Percentiles rank a stretch among this genome's conserved stretches.
phyloP scores from a whole-genome alignment of 257 asterid species.

The Gentiana dahurica region DNA sequence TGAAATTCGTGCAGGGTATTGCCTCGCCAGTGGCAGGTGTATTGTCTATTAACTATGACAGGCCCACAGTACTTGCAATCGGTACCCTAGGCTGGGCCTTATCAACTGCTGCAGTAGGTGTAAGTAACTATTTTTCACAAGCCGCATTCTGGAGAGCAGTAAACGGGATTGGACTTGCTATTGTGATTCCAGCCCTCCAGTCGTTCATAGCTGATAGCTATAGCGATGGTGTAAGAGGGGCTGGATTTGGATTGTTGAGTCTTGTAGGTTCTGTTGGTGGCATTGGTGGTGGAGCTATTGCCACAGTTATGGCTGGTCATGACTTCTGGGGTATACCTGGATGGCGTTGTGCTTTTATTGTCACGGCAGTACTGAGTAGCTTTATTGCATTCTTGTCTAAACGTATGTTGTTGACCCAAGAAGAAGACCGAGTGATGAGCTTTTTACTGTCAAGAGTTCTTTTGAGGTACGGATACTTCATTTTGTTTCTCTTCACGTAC shows the following conservation, averaged over 20 bases:
- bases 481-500: neutral
- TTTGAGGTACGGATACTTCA: slow-evolving; percentile 37
- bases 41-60: slow-evolving; percentile 73
- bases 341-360: slow-evolving; percentile 74
- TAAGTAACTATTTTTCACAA: slow-evolving; percentile 65
- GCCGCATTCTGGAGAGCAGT: slow-evolving; percentile 88
- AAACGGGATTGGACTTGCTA: slow-evolving; percentile 89
- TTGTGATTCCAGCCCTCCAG: slow-evolving; percentile 92
- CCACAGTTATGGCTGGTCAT: slow-evolving; percentile 92
- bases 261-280: slow-evolving; percentile 91
- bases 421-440: slow-evolving; percentile 14
- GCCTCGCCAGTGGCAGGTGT: slow-evolving; percentile 94
- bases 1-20: slow-evolving; percentile 79
- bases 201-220: slow-evolving; percentile 96
- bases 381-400: slow-evolving; percentile 64
- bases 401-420: slow-evolving; percentile 78
- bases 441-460: slow-evolving; percentile 26
- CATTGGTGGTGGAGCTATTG: slow-evolving; percentile 96
- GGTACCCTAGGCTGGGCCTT: slow-evolving; percentile 95
- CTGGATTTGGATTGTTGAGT: slow-evolving; percentile 79
- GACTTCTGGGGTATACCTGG: slow-evolving; percentile 79
- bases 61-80: slow-evolving; percentile 81
- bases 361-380: slow-evolving; percentile 73
- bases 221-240: slow-evolving; percentile 65
- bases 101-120: slow-evolving; percentile 93